phyloP scores from a whole-genome alignment of 2,329 filamentous ascomycete species.

The Fusarium mexicanum region DNA sequence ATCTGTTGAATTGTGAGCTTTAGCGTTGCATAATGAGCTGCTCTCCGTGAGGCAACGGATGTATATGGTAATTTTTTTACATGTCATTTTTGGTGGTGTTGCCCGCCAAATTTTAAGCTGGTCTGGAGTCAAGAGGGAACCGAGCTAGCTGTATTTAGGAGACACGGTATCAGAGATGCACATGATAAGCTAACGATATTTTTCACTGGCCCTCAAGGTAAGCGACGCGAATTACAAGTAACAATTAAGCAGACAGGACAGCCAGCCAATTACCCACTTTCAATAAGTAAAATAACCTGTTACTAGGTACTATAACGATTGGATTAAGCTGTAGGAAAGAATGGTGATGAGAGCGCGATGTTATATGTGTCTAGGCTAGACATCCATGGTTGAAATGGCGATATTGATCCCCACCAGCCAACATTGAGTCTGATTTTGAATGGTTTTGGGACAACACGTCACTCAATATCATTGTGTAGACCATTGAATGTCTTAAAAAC shows the following conservation, averaged over 20 bases:
- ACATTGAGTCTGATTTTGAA: too few relatives aligned
- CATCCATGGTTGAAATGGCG: too few relatives aligned
- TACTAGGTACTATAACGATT: accelerated
- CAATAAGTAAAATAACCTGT: too few relatives aligned
- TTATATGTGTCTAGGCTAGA: too few relatives aligned
- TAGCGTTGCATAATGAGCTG: too few relatives aligned
- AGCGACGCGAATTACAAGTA: neutral
- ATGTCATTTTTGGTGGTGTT: neutral
- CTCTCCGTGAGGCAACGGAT: neutral
- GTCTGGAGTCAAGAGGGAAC: neutral
- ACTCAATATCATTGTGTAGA: accelerated
- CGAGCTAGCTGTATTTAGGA: neutral
- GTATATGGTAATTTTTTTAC: too few relatives aligned
- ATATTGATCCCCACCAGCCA: too few relatives aligned
- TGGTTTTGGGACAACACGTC: accelerated
- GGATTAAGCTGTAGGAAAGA: accelerated
- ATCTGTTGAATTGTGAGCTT: accelerated
- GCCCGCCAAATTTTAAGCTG: too few relatives aligned
- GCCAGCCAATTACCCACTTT: neutral
- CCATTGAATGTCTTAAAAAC: neutral
- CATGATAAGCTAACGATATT: neutral
- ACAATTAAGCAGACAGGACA: accelerated
- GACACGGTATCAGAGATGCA: accelerated
- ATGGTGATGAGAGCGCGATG: neutral
- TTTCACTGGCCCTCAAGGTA: neutral